Evolutionary conservation across 768 basidiomycete species (phyloP), one percentile per base, ranked within the genome.

Genomic region (Lenzites betulinus): DNA sequence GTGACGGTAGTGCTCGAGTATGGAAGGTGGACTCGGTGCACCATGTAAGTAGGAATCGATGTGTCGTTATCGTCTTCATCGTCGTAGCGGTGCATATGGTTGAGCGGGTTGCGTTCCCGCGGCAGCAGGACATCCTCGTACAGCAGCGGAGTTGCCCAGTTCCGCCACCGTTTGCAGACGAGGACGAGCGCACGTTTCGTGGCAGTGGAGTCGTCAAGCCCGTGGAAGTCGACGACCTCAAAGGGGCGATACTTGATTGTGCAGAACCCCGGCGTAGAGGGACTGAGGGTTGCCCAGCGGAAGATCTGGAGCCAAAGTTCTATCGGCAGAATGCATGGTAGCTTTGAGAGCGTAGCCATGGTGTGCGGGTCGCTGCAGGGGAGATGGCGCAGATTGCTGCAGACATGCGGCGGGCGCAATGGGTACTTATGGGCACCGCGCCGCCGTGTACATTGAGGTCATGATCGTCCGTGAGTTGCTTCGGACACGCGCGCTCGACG

Each of bases 121-220:
- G 71, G 70, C 51, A 88, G 72, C 56, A 71, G 71, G 52, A 88
- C 68, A 60, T 87, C 83, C 66, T 80, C 81, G 69, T 83, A 87
- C 7, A 88, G 71, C 47, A 83, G 73, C 20, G 65, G 69, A n/a
- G 68, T 70, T 2, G 79, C 74, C 68, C 85, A 77, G 16, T 61
- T 60, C n/a, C 74, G 77, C 87, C 87, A 88, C 30, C 75, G 70
- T 51, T 77, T 80, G 70, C 85, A 88, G 33, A 89, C 87, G 54
- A 78, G 75, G 44, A 80, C 76, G 49, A 89, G 71, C 3, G 77
- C 68, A 38, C 70, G 69, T 68, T 76, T 78, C 28, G 77, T 75
- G 26, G 67, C 66, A 33, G 80, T 56, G 38, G 63, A 69, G 51
- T 78, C 69, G 60, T 69, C 58, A 49, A 74, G 67, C 33, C 66